A percentile compares a stretch with the other conserved stretches of the same genome.
Conservation (phyloP, 495 filamentous ascomycete genomes). For the Neurospora sp. region DNA sequence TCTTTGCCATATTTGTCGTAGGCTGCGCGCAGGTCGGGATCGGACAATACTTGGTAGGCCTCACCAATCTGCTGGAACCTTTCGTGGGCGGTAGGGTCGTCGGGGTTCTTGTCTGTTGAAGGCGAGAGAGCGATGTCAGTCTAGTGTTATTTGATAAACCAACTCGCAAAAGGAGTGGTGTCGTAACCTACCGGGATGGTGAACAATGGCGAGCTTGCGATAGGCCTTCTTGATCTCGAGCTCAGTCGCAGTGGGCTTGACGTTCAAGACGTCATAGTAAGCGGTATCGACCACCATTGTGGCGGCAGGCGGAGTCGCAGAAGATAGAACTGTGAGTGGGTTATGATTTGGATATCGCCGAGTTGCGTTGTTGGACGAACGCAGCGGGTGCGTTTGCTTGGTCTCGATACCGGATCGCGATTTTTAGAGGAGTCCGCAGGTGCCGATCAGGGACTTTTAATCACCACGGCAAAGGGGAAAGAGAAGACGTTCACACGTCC, state of each 20-base stretch:
- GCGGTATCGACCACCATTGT: slow-evolving; percentile 75
- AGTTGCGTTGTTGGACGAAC: background rate
- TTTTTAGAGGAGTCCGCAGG: background rate
- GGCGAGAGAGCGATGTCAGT: slow-evolving; percentile 4
- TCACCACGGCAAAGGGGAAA: background rate
- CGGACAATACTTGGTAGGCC: slow-evolving; percentile 93
- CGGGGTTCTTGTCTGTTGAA: slow-evolving; percentile 84
- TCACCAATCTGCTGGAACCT: slow-evolving; percentile 95
- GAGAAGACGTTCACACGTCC: background rate
- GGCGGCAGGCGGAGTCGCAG: background rate
- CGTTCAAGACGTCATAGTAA: slow-evolving; percentile 87
- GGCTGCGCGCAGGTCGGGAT: slow-evolving; percentile 71
- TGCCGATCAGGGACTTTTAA: background rate
- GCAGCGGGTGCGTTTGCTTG: background rate
- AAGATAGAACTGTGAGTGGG: slow-evolving; percentile 1
- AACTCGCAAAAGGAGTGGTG: slow-evolving; percentile 2
- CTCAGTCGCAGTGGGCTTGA: slow-evolving; percentile 79
- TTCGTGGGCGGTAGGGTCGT: slow-evolving; percentile 85
- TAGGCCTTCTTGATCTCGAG: slow-evolving; percentile 99
- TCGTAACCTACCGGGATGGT: slow-evolving; percentile 44
- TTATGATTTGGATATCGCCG: background rate
- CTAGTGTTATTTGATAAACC: background rate
- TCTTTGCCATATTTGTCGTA: slow-evolving; percentile 99
- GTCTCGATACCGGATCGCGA: background rate
- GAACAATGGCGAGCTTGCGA: slow-evolving; percentile 78